Conservation (phyloP, 164 flowering plant species). For the Chloranthus sessilifolius region DNA sequence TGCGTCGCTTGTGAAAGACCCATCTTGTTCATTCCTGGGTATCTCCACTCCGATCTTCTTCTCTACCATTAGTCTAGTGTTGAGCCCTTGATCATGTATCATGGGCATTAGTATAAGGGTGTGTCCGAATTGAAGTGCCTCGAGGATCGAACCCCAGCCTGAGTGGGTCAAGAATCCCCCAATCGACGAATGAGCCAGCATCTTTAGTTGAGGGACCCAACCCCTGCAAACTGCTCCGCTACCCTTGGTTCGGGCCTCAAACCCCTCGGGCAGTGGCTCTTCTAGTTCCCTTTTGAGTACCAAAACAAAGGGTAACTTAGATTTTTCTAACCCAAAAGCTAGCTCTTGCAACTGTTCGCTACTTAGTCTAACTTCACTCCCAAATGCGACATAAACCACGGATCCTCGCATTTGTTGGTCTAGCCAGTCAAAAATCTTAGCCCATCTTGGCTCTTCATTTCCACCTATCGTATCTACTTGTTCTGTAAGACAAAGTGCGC, state of each 20-base stretch:
- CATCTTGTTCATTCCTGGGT: slow-evolving; percentile 28
- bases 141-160: slow-evolving; percentile 30
- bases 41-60: slow-evolving; percentile 34
- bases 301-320: slow-evolving; percentile 34
- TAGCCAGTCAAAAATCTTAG: slow-evolving; percentile 31
- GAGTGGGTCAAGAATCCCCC: slow-evolving; percentile 34
- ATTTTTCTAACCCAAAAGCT: slow-evolving; percentile 27
- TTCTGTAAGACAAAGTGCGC: slow-evolving; percentile 1
- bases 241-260: slow-evolving; percentile 12
- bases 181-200: slow-evolving; percentile 33
- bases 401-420: slow-evolving; percentile 24
- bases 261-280: slow-evolving; percentile 22
- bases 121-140: slow-evolving; percentile 31
- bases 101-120: slow-evolving; percentile 23
- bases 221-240: slow-evolving; percentile 30
- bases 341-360: slow-evolving; percentile 25
- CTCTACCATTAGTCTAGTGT: slow-evolving; percentile 33
- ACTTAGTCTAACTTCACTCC: slow-evolving; percentile 28
- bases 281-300: slow-evolving; percentile 18
- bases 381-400: slow-evolving; percentile 34
- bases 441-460: background rate
- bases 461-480: background rate
- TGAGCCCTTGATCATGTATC: slow-evolving; percentile 26
- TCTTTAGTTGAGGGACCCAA: slow-evolving; percentile 38
- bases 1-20: slow-evolving; percentile 20